Evolutionary conservation across 2,329 filamentous ascomycete genomes (phyloP).

Genomic region (Drechslera avenae): DNA sequence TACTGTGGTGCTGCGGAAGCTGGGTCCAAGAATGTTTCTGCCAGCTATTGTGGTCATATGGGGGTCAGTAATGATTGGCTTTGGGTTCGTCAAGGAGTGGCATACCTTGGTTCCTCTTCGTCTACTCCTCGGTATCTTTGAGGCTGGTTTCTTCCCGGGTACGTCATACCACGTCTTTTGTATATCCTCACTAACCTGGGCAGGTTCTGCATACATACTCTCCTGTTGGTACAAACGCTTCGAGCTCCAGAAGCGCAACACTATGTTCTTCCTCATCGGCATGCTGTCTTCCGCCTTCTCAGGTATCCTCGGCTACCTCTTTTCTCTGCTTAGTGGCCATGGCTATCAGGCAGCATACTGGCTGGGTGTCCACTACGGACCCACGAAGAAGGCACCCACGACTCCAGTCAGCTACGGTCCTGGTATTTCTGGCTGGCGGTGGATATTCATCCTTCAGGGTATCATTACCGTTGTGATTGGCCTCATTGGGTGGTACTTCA

Average conservation of each 20-base stretch:
- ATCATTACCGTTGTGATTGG: conserved; percentile 29
- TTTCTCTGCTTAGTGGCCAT: conserved; percentile 58
- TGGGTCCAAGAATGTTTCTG: conserved; percentile 30
- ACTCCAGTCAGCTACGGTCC: conserved; percentile 31
- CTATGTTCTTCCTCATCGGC: conserved; percentile 57
- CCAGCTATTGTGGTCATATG: conserved; percentile 28
- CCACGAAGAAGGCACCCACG: conserved; percentile 28
- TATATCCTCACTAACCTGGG: conserved; percentile 1
- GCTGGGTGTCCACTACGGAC: conserved; percentile 40
- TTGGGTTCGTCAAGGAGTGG: conserved; percentile 35
- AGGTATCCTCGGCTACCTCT: conserved; percentile 34
- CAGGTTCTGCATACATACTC: conserved; percentile 54
- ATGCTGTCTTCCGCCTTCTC: conserved; percentile 34
- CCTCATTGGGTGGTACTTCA: conserved; percentile 29
- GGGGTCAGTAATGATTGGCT: conserved; percentile 31
- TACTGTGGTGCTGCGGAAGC: conserved; percentile 29
- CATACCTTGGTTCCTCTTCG: conserved; percentile 29
- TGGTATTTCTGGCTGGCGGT: conserved; percentile 42
- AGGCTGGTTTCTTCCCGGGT: conserved; percentile 39
- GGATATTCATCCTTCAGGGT: conserved; percentile 34
- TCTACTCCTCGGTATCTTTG: conserved; percentile 31
- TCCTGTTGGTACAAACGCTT: conserved; percentile 65
- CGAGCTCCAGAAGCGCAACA: conserved; percentile 61
- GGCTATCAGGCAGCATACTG: conserved; percentile 34
- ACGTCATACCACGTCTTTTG: neutral